phyloP scores from a whole-genome alignment of 2,329 filamentous ascomycete species.

The Neonectria neomacrospora region DNA sequence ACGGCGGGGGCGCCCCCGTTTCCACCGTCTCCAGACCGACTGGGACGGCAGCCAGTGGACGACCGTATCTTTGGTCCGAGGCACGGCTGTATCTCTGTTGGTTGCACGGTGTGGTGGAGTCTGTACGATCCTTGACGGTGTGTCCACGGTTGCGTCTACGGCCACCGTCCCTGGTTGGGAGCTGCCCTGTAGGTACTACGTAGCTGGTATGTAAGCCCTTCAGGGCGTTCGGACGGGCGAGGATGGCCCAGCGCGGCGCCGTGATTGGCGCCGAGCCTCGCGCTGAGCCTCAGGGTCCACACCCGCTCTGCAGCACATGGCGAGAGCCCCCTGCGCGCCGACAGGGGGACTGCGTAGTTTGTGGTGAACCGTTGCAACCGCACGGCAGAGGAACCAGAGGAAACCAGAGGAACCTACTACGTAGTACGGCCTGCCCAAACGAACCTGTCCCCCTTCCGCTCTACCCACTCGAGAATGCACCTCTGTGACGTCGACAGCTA shows the following conservation, averaged over 20 bases:
- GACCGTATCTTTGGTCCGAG: neutral
- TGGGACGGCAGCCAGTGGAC: neutral
- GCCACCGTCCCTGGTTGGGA: slow-evolving; percentile 2
- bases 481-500: too few relatives aligned
- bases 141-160: neutral
- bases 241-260: slow-evolving; percentile 21
- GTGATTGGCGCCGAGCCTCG: slow-evolving; percentile 34
- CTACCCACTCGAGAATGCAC: too few relatives aligned
- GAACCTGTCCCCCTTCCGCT: neutral
- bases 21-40: slow-evolving; percentile 29
- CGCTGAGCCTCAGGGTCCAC: slow-evolving; percentile 46
- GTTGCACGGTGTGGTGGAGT: slow-evolving; percentile 19
- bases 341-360: slow-evolving; percentile 29
- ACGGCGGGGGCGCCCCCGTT: slow-evolving; percentile 23
- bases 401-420: too few relatives aligned
- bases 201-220: slow-evolving; percentile 15
- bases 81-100: slow-evolving; percentile 13
- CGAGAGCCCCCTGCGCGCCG: slow-evolving; percentile 23
- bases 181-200: too few relatives aligned
- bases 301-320: slow-evolving; percentile 32
- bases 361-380: slow-evolving; percentile 16
- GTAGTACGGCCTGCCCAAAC: too few relatives aligned
- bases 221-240: slow-evolving; percentile 20
- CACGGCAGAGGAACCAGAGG: neutral
- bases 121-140: slow-evolving; percentile 22